Evolutionary conservation across 2,329 filamentous ascomycete species (phyloP), one percentile per base, ranked within the genome.

Genomic region (Fusarium nurragi): DNA sequence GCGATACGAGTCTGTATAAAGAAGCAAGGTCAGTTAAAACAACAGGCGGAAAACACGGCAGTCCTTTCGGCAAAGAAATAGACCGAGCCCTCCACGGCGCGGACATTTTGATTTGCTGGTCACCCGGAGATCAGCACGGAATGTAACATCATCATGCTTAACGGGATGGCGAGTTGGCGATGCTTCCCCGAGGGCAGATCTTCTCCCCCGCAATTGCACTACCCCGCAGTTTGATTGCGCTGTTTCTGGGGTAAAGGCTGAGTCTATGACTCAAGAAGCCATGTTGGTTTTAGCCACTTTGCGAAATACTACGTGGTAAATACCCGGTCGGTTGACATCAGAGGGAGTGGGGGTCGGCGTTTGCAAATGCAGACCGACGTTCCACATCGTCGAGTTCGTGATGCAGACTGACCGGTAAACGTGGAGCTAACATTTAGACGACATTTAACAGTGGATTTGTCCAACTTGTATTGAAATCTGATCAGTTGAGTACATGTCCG

Each of bases 131-230:
- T 56, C 48, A 45, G 19, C 48, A 8, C 16, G 4, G 22, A 41
- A 39, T 39, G 53, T 13, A 38, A 56, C 53, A 54, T 41, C 32
- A 21, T 18, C 30, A 50, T 41, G n/a, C 30, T 21, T 6, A 34
- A 25, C 46, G 34, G 34, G 28, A 16, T 10, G 7, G n/a, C 23
- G 6, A 18, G 21, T 53, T n/a, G n/a, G 16, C n/a, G 32, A 34
- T n/a, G 38, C 23, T 5, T 51, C 11, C 9, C 26, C 30, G 25
- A 21, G 38, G 30, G 38, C 22, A 38, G 53, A 56, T 56, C 53
- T 25, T 38, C 46, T 26, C 32, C 38, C 45, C 52, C 38, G 25
- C 53, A 44, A 56, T 45, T 28, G 48, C 43, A 21, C 53, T 54
- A 39, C 53, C 53, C 53, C 53, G 38, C 53, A 54, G 4, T 25